These are phyloP conservation scores for Aspergillus asperescens DNA, from an alignment of 495 filamentous ascomycete species.

Conservation along the genomic window DNA sequence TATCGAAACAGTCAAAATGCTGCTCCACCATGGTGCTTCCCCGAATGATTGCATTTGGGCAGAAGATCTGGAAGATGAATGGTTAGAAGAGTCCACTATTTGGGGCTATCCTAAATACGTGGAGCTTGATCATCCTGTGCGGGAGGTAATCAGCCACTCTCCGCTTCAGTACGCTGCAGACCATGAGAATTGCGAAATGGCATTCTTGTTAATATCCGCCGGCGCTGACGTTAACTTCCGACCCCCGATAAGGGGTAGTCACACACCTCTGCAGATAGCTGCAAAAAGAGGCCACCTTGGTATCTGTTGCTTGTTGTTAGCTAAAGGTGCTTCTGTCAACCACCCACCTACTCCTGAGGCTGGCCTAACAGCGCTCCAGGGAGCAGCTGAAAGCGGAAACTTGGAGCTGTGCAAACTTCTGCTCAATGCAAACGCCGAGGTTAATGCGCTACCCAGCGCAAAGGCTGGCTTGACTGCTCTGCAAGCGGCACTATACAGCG, in stretches of 20 bases:
- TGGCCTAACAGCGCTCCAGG: slow-evolving; percentile 24
- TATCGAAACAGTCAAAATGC: too few relatives aligned
- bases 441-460: slow-evolving; percentile 23
- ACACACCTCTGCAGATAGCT: slow-evolving; percentile 24
- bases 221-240: slow-evolving; percentile 5
- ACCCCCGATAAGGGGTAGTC: background rate
- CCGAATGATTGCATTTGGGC: background rate
- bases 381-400: slow-evolving; percentile 17
- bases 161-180: too few relatives aligned
- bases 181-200: too few relatives aligned
- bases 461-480: slow-evolving; percentile 33
- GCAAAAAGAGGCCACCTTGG: slow-evolving; percentile 17
- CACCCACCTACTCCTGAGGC: slow-evolving; percentile 8
- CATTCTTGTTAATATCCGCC: slow-evolving; percentile 6
- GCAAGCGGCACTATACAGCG: background rate
- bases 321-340: slow-evolving; percentile 25
- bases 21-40: slow-evolving; percentile 11
- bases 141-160: too few relatives aligned
- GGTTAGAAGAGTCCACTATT: too few relatives aligned
- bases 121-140: too few relatives aligned
- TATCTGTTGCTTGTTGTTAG: slow-evolving; percentile 23
- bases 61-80: background rate
- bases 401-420: slow-evolving; percentile 10
- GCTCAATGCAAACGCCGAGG: slow-evolving; percentile 15
- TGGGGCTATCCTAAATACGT: too few relatives aligned